Conservation (phyloP, 306 rosid species). For the Myrica gale region DNA sequence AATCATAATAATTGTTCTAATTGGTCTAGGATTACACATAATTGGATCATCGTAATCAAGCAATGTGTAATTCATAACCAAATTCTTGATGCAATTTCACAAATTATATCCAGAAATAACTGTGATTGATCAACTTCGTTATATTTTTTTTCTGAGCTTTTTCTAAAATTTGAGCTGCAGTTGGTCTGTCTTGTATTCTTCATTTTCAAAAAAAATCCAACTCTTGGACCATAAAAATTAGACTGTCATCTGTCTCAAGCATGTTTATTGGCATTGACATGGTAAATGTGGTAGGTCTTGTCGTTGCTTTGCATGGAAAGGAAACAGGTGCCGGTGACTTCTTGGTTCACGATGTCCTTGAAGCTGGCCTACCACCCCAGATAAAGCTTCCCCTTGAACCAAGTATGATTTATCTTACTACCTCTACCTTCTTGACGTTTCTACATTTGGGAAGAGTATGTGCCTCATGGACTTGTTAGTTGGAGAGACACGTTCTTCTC, state of each 20-base stretch:
- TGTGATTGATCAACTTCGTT: not conserved
- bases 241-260: not conserved
- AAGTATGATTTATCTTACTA: slow-evolving; percentile 42
- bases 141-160: slow-evolving; percentile 17
- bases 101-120: not conserved
- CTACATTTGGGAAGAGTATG: slow-evolving; percentile 15
- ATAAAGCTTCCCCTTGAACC: slow-evolving; percentile 64
- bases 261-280: slow-evolving; percentile 31
- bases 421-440: slow-evolving; percentile 24
- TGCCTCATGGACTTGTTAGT: not conserved
- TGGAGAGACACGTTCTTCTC: not conserved
- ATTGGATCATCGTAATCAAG: not conserved
- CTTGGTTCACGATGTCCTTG: slow-evolving; percentile 74
- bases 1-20: not conserved
- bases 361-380: slow-evolving; percentile 92
- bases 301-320: slow-evolving; percentile 81
- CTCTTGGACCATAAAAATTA: slow-evolving; percentile 5
- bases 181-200: slow-evolving; percentile 4
- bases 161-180: slow-evolving; percentile 18
- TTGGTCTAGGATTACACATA: not conserved
- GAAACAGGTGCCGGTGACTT: slow-evolving; percentile 71
- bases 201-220: slow-evolving; percentile 3
- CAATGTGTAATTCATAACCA: not conserved
- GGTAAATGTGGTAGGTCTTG: slow-evolving; percentile 49
- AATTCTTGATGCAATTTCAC: not conserved